Base-by-base conservation (phyloP, 2,329 filamentous ascomycete species). In the Corinectria fuckeliana region DNA sequence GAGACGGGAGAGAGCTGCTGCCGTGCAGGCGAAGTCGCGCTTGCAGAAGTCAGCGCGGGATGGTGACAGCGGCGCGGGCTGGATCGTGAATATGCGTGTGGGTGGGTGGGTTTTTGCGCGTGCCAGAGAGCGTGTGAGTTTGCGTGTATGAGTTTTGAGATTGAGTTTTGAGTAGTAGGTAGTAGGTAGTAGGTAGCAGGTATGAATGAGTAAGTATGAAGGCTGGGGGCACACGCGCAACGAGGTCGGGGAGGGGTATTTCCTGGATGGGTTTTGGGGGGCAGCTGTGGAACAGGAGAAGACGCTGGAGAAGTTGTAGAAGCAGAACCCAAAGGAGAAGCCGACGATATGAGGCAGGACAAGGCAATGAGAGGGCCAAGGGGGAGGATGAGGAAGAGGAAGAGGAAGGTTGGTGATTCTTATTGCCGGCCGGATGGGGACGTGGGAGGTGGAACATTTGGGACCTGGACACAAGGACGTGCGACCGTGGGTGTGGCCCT, bases 321-420 rank as follows among this genome's bases (percentile, higher is more conserved):
- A 23, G 39, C 50, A 47, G 34, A 53, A 50, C 6, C 38, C 21
- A 64, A 55, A 59, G 52, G 42, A 58, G 56, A 66, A 63, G 56
- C 13, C 18, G 30, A 48, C 41, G 28, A 53, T 39, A 53, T 38
- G 30, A 55, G 45, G 52, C 20, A 36, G 36, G 42, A 39, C 36
- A 50, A 48, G 4, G 50, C 56, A 62, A 57, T 51, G 39, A 50
- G 52, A 56, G 55, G 54, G 55, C 60, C 67, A 62, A 58, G 55
- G 63, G 42, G 59, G 56, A 69, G 60, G 55, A 59, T 62, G 53
- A 61, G 51, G 54, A 61, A 58, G 66, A 62, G 62, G 68, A 68
- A 65, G 67, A 67, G 68, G 68, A 71, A 62, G 65, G 65, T 61
- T 64, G 68, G 70, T 68, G 68, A 69, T 70, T 71, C 68, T 70